Percentiles rank a stretch among this genome's conserved stretches.
Evolutionary conservation across 1,284 basidiomycete species (phyloP).

Genomic region (Apiotrichum brassicae): DNA sequence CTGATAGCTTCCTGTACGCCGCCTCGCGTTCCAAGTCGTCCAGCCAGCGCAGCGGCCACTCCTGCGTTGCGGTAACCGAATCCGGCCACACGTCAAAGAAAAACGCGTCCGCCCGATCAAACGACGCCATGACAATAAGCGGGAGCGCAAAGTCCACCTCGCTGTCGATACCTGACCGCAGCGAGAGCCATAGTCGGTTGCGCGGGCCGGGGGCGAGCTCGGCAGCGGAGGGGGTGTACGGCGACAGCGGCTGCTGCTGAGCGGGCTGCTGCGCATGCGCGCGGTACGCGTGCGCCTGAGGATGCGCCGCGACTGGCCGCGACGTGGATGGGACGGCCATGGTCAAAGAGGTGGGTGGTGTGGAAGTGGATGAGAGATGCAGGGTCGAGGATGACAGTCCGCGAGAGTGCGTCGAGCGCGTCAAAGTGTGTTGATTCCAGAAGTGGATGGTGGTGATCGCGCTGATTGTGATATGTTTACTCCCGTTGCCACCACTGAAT

Average conservation of each 20-base stretch:
- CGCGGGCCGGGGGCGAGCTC: conserved; percentile 28
- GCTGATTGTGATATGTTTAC: conserved; percentile 12
- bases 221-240: conserved; percentile 20
- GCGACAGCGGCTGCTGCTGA: conserved; percentile 13
- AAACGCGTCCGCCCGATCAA: conserved; percentile 32
- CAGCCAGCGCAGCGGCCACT: conserved; percentile 34
- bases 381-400: too few relatives aligned
- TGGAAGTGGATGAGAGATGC: conserved; percentile 1
- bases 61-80: conserved; percentile 24
- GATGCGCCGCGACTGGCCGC: conserved; percentile 4
- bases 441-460: too few relatives aligned
- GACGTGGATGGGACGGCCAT: conserved; percentile 16
- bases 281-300: neutral
- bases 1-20: conserved; percentile 8
- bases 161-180: conserved; percentile 29
- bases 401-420: too few relatives aligned
- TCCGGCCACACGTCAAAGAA: conserved; percentile 31
- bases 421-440: too few relatives aligned
- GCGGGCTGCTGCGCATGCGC: neutral
- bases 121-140: conserved; percentile 32
- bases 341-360: neutral
- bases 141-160: conserved; percentile 44
- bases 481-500: conserved; percentile 4
- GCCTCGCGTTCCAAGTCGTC: conserved; percentile 32
- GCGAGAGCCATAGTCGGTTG: conserved; percentile 35